Percentiles rank a stretch among this genome's conserved stretches.
These are phyloP conservation scores for Dactylonectria macrodidyma DNA, from an alignment of 2,329 filamentous ascomycete species.

Conservation along the genomic window DNA sequence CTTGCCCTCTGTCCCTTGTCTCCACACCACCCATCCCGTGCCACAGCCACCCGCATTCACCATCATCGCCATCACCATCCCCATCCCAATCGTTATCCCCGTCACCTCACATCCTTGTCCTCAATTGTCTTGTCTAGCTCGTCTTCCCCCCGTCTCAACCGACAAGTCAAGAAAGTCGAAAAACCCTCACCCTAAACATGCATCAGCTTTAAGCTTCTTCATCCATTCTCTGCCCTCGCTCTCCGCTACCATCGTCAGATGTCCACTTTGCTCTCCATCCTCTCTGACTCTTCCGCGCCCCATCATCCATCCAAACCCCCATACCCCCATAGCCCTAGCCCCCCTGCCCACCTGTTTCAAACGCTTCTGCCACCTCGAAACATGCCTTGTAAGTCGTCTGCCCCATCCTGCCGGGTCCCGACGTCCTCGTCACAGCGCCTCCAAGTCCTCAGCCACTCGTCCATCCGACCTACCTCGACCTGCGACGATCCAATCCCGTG, in stretches of 20 bases:
- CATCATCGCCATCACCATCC: constrained; percentile 14
- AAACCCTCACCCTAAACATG: constrained; percentile 32
- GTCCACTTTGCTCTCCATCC: constrained; percentile 2
- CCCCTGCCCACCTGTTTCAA: constrained; percentile 29
- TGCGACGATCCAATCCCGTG: constrained; percentile 28
- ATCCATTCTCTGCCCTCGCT: constrained; percentile 12
- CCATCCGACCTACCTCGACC: constrained; percentile 18
- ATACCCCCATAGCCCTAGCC: constrained; percentile 15
- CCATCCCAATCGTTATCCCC: not conserved
- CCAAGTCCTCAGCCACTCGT: constrained; percentile 26
- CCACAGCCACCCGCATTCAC: constrained; percentile 17
- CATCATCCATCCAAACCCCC: not conserved
- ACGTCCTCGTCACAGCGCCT: constrained; percentile 33
- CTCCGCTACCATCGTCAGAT: constrained; percentile 2
- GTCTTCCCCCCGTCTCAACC: constrained; percentile 19
- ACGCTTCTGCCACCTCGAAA: constrained; percentile 42
- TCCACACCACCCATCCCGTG: constrained; percentile 11
- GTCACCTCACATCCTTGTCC: constrained; percentile 1
- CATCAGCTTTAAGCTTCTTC: constrained; percentile 36
- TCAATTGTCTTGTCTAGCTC: not conserved
- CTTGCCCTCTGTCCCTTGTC: not conserved
- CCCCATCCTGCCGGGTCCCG: constrained; percentile 22
- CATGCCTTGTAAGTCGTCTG: constrained; percentile 21
- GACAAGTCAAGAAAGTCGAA: constrained; percentile 18
- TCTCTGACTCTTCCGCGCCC: constrained; percentile 27